Conservation (phyloP, 2,329 filamentous ascomycete species). For the Ophiosphaerella korrae region DNA sequence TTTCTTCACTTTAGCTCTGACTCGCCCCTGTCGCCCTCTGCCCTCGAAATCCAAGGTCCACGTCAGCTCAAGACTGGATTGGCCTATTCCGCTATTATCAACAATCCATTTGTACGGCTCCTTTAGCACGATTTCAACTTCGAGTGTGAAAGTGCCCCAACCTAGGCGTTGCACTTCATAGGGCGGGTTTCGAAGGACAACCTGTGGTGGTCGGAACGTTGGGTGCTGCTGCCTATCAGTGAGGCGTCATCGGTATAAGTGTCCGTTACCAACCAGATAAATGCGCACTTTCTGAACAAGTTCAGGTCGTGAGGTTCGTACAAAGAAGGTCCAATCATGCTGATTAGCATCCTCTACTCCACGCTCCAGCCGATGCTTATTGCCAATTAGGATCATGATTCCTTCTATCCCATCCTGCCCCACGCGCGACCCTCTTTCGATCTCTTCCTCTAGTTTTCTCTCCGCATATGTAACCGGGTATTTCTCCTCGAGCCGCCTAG, state of each 20-base stretch:
- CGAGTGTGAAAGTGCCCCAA: slow-evolving; percentile 52
- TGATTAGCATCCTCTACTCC: slow-evolving; percentile 34
- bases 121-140: slow-evolving; percentile 49
- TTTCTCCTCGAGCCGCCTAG: slow-evolving; percentile 31
- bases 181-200: slow-evolving; percentile 44
- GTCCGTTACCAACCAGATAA: slow-evolving; percentile 22
- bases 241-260: neutral
- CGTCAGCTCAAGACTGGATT: slow-evolving; percentile 44
- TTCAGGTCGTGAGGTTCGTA: slow-evolving; percentile 50
- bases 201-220: slow-evolving; percentile 47
- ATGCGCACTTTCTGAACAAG: slow-evolving; percentile 53
- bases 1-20: slow-evolving; percentile 48
- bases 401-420: slow-evolving; percentile 43
- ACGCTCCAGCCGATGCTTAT: slow-evolving; percentile 44
- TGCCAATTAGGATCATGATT: slow-evolving; percentile 53
- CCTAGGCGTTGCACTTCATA: slow-evolving; percentile 50
- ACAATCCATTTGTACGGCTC: slow-evolving; percentile 52
- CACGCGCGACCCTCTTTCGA: slow-evolving; percentile 25
- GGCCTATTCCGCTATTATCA: slow-evolving; percentile 42
- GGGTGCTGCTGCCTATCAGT: slow-evolving; percentile 41
- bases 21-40: slow-evolving; percentile 48
- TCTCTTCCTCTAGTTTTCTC: slow-evolving; percentile 43
- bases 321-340: slow-evolving; percentile 56
- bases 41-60: slow-evolving; percentile 52
- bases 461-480: slow-evolving; percentile 47